Evolutionary conservation across 208 protist genomes (phyloP).

Genomic region (Trypanosoma platydactyli): DNA sequence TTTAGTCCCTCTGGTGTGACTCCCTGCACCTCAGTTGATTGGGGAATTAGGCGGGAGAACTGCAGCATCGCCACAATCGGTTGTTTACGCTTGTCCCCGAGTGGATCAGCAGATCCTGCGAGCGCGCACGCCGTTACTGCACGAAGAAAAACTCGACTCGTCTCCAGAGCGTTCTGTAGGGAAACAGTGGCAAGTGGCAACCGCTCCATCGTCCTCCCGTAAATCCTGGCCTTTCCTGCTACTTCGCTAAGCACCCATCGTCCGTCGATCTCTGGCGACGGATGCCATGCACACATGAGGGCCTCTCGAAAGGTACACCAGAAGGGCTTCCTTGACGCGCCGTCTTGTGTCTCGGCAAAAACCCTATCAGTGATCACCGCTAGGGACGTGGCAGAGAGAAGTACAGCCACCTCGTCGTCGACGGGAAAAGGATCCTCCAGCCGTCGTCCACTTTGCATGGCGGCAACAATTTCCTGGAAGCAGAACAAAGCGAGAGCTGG

Average conservation of each 20-base stretch:
- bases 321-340: conserved; percentile 24
- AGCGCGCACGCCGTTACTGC: conserved; percentile 61
- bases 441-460: conserved; percentile 27
- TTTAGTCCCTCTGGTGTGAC: conserved; percentile 70
- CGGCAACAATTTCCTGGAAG: conserved; percentile 67
- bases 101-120: conserved; percentile 48
- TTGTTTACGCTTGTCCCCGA: conserved; percentile 30
- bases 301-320: conserved; percentile 43
- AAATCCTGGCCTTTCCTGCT: conserved; percentile 38
- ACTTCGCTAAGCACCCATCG: conserved; percentile 37
- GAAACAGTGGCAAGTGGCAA: conserved; percentile 46
- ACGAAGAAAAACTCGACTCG: conserved; percentile 58
- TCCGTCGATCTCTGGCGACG: conserved; percentile 6
- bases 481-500: conserved; percentile 62
- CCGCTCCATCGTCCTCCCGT: conserved; percentile 20
- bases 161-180: conserved; percentile 56
- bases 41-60: conserved; percentile 51
- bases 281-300: conserved; percentile 49
- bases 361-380: conserved; percentile 24
- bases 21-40: conserved; percentile 2
- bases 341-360: conserved; percentile 25
- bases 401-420: conserved; percentile 47
- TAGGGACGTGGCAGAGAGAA: conserved; percentile 30
- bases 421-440: conserved; percentile 43
- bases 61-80: conserved; percentile 56